Percentiles rank a stretch among this genome's conserved stretches.
Evolutionary conservation across 805 yeast genomes (phyloP).

Genomic region (Wickerhamomyces strasburgensis): DNA sequence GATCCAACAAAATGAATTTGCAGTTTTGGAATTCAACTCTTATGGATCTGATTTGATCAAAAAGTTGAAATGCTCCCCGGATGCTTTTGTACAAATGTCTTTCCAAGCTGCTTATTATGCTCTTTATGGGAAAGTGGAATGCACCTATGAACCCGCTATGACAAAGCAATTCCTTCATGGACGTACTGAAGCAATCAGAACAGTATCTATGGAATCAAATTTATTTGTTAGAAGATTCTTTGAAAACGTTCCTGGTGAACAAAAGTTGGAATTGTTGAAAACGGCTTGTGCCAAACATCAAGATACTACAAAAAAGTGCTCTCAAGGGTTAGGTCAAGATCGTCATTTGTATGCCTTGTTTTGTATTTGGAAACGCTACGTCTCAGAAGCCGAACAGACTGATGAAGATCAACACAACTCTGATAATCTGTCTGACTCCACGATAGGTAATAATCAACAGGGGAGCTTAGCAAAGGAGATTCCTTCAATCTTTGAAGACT

Average conservation of each 20-base stretch:
- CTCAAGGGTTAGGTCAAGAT: slow-evolving; percentile 85
- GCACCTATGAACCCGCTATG: slow-evolving; percentile 96
- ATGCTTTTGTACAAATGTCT: slow-evolving; percentile 91
- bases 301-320: slow-evolving; percentile 59
- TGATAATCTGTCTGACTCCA: slow-evolving; percentile 24
- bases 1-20: slow-evolving; percentile 85
- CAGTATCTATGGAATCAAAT: slow-evolving; percentile 77
- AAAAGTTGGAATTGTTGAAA: slow-evolving; percentile 51
- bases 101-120: slow-evolving; percentile 93
- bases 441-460: slow-evolving; percentile 18
- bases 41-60: slow-evolving; percentile 78
- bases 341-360: slow-evolving; percentile 84
- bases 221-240: slow-evolving; percentile 81
- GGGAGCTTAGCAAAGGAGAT: slow-evolving; percentile 31
- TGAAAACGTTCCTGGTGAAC: slow-evolving; percentile 55
- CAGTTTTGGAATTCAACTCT: slow-evolving; percentile 61
- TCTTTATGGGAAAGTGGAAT: slow-evolving; percentile 85
- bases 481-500: slow-evolving; percentile 77
- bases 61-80: slow-evolving; percentile 84
- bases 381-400: slow-evolving; percentile 21
- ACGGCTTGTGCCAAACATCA: slow-evolving; percentile 72
- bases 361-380: slow-evolving; percentile 77
- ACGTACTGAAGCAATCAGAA: slow-evolving; percentile 86
- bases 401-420: slow-evolving; percentile 25
- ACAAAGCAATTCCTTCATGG: slow-evolving; percentile 85